phyloP scores from a whole-genome alignment of 164 flowering plant species.

The Echeveria elegans region DNA sequence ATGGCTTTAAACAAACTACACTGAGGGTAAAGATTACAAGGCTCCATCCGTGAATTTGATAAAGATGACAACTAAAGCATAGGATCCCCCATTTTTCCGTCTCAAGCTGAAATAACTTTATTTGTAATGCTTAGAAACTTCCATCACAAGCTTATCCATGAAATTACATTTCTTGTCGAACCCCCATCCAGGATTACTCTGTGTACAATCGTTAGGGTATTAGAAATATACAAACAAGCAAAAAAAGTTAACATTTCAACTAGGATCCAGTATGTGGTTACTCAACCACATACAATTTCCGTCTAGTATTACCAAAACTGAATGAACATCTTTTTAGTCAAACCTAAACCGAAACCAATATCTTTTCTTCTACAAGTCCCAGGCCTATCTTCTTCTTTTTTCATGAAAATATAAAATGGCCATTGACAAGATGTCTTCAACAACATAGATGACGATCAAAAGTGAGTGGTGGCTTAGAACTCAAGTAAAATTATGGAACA shows the following conservation, averaged over 20 bases:
- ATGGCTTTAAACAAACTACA: not conserved
- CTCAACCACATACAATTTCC: not conserved
- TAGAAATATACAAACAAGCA: not conserved
- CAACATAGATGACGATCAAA: not conserved
- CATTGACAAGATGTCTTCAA: not conserved
- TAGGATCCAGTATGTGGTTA: not conserved
- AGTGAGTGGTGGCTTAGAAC: not conserved
- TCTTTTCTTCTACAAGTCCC: not conserved
- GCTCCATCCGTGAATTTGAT: too few relatives aligned
- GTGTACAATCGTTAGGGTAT: constrained; percentile 11
- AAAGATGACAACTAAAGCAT: not conserved
- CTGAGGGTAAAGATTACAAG: not conserved
- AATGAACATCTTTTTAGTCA: not conserved
- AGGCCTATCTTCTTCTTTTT: not conserved
- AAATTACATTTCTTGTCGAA: constrained; percentile 73
- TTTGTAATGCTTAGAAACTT: constrained; percentile 35
- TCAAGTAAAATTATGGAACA: not conserved
- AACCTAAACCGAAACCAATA: not conserved
- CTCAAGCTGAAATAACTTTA: not conserved
- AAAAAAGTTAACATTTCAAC: not conserved
- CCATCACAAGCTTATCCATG: constrained; percentile 72
- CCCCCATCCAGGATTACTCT: constrained; percentile 94
- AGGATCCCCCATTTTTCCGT: not conserved
- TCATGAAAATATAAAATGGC: not conserved
- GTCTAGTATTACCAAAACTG: not conserved